Base-by-base conservation (phyloP, 2,329 filamentous ascomycete genomes). In the Aspergillus ibericus region DNA sequence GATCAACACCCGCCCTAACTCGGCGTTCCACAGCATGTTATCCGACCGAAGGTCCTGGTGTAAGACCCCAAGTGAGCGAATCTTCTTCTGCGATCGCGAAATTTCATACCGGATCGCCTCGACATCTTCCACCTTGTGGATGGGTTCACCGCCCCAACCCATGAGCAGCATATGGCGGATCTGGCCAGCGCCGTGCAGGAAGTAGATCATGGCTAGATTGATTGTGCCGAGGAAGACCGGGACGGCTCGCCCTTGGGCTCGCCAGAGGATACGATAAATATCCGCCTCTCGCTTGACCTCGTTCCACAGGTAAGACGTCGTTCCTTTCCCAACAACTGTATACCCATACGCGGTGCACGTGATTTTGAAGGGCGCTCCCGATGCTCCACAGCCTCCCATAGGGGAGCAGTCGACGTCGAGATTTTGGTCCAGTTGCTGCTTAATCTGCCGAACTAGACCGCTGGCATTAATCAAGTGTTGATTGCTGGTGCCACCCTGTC, bases 311-410 rank as follows among this genome's bases (percentile, higher is more conserved):
- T 50, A 12, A 2, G 63, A 66, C 8, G 66, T 73, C 1, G 71
- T 74, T 18, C 68, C 69, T 61, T 75, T 75, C 13, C 68, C 70
- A 36, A 74, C 27, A 7, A 68, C 51, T 5, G 62, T 69, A 38
- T 70, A 71, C 4, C 70, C 66, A 51, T 70, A 68, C 48, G 22
- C 13, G 6, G 35, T 29, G 55, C 59, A 70, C 12, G 66, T 66
- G 25, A 73, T 53, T 55, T 71, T 72, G 58, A 73, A 72, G 4
- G 64, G 66, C 5, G 65, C 66, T 6, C 70, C 68, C n/a, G 59
- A 70, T 27, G 64, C 13, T 15, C 70, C 69, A 54, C 64, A 68
- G 9, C 9, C 12, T 7, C 68, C 64, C 15, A 70, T 40, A 16
- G 68, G 68, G 1, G 56, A 68, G 42, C 64, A 70, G 25, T 55